Base-by-base conservation (phyloP, 192 early-diverging fungal species). In the Pilaira anomala region DNA sequence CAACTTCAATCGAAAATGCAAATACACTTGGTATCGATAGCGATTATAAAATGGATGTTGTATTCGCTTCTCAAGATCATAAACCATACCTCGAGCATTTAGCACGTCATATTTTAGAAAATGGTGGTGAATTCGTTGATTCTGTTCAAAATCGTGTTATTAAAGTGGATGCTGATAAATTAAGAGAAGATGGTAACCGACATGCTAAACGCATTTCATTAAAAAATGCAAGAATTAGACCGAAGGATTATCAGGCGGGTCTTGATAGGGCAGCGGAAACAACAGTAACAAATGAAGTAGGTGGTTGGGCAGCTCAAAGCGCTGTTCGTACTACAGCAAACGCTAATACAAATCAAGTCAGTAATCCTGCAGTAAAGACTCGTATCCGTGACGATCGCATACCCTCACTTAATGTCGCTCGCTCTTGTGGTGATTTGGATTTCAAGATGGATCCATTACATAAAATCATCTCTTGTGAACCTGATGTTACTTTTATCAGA, bases 41-140 rank as follows among this genome's bases (percentile, higher is more conserved):
- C 0, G 48, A 72, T 12, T 78, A 80, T 52, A 74, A 77, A 19
- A 79, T 80, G 78, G 72, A 76, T 26, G 80, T 80, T 3, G 78
- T 72, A 16, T 80, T 80, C 44, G 71, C 74, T 3, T 78, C 77
- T 18, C 79, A 85, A 44, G 83, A 85, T 36, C 83, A 85, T 60
- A 85, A 82, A 13, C 83, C 83, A 6, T 80, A 76, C 2, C 54
- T 85, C 8, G 83, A 85, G 52, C 76, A 80, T 49, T 75, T 85
- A 1, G 83, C 79, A 8, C 68, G 75, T 24, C 69, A 78, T 42
- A 82, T 85, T 40, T 69, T 79, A 26, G 79, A 76, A 4, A 85
- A 82, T 50, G 83, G 83, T 26, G 83, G 83, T 30, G 78, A 80
- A 53, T 85, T 85, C 75, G 78, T 85, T 13, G 81, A 82, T 46